These are phyloP conservation scores for Colletotrichum tofieldiae DNA, from an alignment of 2,329 filamentous ascomycete genomes.

Conservation along the genomic window DNA sequence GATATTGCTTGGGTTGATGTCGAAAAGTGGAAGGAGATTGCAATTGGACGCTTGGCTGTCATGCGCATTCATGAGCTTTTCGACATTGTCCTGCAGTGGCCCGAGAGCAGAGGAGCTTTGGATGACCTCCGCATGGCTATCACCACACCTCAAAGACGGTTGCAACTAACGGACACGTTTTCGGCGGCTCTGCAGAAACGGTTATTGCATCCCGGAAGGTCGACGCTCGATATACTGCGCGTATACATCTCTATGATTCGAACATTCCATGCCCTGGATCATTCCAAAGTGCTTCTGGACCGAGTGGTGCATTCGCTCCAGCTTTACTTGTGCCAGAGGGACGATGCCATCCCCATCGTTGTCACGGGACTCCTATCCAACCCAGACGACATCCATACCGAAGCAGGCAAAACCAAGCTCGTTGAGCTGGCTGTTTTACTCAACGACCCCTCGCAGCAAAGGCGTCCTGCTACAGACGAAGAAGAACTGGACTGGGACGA, in stretches of 20 bases:
- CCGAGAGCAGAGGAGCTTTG: slow-evolving; percentile 78
- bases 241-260: slow-evolving; percentile 86
- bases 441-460: slow-evolving; percentile 71
- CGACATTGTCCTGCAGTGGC: slow-evolving; percentile 85
- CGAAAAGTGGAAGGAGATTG: slow-evolving; percentile 80
- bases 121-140: slow-evolving; percentile 82
- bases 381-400: slow-evolving; percentile 61
- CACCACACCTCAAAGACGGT: slow-evolving; percentile 77
- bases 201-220: slow-evolving; percentile 82
- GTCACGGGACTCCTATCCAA: slow-evolving; percentile 81
- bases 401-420: slow-evolving; percentile 66
- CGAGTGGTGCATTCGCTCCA: slow-evolving; percentile 82
- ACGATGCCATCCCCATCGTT: slow-evolving; percentile 84
- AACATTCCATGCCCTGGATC: slow-evolving; percentile 82
- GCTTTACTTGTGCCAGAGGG: slow-evolving; percentile 81
- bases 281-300: slow-evolving; percentile 83
- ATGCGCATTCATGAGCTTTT: slow-evolving; percentile 82
- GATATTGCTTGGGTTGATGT: slow-evolving; percentile 69
- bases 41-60: slow-evolving; percentile 77
- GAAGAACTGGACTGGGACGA: slow-evolving; percentile 91
- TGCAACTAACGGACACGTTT: slow-evolving; percentile 80
- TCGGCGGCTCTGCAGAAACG: slow-evolving; percentile 75
- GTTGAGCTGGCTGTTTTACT: slow-evolving; percentile 79
- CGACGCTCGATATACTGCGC: slow-evolving; percentile 82
- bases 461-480: slow-evolving; percentile 68